Evolutionary conservation across 495 filamentous ascomycete genomes (phyloP), one percentile per base, ranked within the genome.

Genomic region (Neurospora sp.): DNA sequence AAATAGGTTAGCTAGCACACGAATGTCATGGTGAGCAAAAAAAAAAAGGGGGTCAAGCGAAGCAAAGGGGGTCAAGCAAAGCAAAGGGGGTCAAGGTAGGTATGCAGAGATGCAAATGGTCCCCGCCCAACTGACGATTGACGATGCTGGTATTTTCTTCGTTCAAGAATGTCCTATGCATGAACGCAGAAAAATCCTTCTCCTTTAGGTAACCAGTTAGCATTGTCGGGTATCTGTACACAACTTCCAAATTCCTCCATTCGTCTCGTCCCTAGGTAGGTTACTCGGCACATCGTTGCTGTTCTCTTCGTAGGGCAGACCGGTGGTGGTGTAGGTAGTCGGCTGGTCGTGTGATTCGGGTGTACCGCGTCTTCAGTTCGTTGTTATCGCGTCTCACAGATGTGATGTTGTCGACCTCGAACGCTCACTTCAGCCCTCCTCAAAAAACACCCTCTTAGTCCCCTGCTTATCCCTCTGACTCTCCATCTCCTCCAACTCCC

Each of bases 401-500:
- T 54, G 1, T 54, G 8, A 0, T 46, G 16, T 7, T 9, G 37
- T 35, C 72, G 11, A 70, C 12, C 74, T 20, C 20, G 39, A 54
- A n/a, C 39, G 41, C 20, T 46, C 40, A 66, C 38, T 41, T 41
- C 41, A 38, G 20, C 27, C 79, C 70, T 80, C 81, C 73, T 85
- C 84, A 72, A 87, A 86, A 71, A 85, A 84, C 71, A 86, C 84
- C 75, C 82, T 82, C 81, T 86, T 86, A 16, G 54, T 62, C 54
- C 54, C 54, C 27, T 31, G 27, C 2, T 27, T 78, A 37, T 80
- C 82, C 39, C 84, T 77, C 11, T 82, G 80, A 39, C 75, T 77
- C 72, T 87, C 85, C 80, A 88, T 77, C 62, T 80, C 78, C 70
- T 86, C 84, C 73, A 88, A 74, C 74, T 85, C 87, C 49, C 84